Evolutionary conservation across 257 asterid species (phyloP).

Genomic region (Euphrasia confusa): DNA sequence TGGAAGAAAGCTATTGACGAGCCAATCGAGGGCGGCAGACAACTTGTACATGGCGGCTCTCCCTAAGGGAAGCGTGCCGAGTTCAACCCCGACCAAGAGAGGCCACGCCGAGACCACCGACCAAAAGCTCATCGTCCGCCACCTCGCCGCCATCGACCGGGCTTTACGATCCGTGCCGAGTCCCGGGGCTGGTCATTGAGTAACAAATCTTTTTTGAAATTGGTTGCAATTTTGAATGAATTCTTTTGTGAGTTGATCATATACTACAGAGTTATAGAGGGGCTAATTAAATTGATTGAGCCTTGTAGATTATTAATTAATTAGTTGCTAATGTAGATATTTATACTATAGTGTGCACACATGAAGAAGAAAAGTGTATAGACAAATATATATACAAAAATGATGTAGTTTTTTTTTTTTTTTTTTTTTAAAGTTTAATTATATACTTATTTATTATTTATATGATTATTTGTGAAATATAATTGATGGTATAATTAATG

Average conservation of each 20-base stretch:
- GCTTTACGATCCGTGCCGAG: slow-evolving; percentile 69
- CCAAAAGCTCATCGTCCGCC: slow-evolving; percentile 47
- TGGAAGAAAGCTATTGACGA: slow-evolving; percentile 38
- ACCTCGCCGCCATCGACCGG: slow-evolving; percentile 48
- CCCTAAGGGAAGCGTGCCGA: slow-evolving; percentile 50
- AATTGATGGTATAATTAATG: background rate
- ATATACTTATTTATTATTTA: background rate
- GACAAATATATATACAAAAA: background rate
- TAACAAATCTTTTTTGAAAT: slow-evolving; percentile 14
- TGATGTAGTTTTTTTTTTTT: too few species aligned
- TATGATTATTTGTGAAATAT: background rate
- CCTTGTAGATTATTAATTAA: too few species aligned
- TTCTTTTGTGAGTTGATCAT: background rate
- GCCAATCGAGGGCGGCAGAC: slow-evolving; percentile 20
- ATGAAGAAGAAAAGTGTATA: background rate
- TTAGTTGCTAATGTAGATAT: too few species aligned
- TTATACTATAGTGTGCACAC: background rate
- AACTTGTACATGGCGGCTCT: slow-evolving; percentile 37
- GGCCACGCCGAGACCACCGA: slow-evolving; percentile 40
- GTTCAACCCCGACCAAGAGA: slow-evolving; percentile 50
- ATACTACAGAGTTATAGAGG: background rate
- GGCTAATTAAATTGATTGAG: too few species aligned
- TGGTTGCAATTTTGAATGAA: background rate
- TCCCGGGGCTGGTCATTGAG: slow-evolving; percentile 58
- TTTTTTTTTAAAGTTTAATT: background rate